Evolutionary conservation across 495 filamentous ascomycete species (phyloP).

Genomic region (Mycothermus thermophilus): DNA sequence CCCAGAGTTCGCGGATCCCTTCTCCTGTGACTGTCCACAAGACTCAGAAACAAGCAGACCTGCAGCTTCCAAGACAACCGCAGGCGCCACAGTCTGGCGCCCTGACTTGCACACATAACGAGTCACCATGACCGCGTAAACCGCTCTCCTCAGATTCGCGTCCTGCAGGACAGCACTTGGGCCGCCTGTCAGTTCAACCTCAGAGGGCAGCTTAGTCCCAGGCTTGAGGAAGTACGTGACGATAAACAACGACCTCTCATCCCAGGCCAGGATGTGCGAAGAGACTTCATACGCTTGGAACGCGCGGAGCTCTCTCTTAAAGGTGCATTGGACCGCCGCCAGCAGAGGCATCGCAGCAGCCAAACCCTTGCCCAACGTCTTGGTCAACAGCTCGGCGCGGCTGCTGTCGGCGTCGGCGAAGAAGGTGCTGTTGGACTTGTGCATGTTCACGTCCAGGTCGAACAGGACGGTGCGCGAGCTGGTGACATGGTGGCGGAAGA

Average conservation of each 20-base stretch:
- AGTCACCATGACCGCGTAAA: not conserved
- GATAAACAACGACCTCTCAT: not conserved
- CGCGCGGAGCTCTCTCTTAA: not conserved
- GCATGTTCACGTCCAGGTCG: not conserved
- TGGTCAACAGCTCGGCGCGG: not conserved
- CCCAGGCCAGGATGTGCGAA: not conserved
- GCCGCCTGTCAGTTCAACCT: not conserved
- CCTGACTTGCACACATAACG: not conserved
- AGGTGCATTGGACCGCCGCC: not conserved
- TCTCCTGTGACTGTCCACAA: too few relatives aligned
- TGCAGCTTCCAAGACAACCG: not conserved
- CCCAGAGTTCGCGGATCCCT: too few relatives aligned
- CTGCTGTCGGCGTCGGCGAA: not conserved
- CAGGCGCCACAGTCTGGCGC: not conserved
- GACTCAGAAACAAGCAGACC: not conserved
- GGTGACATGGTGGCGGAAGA: not conserved
- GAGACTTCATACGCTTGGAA: not conserved
- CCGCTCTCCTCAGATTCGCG: not conserved
- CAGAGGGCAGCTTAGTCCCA: not conserved
- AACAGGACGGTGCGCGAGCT: not conserved
- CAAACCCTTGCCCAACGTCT: not conserved
- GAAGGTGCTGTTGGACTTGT: constrained; percentile 1
- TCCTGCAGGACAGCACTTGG: not conserved
- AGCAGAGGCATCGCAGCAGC: not conserved
- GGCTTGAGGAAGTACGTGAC: not conserved